Evolutionary conservation across 192 early-diverging fungal species (phyloP), one percentile per base, ranked within the genome.

Genomic region (Podila epigama): DNA sequence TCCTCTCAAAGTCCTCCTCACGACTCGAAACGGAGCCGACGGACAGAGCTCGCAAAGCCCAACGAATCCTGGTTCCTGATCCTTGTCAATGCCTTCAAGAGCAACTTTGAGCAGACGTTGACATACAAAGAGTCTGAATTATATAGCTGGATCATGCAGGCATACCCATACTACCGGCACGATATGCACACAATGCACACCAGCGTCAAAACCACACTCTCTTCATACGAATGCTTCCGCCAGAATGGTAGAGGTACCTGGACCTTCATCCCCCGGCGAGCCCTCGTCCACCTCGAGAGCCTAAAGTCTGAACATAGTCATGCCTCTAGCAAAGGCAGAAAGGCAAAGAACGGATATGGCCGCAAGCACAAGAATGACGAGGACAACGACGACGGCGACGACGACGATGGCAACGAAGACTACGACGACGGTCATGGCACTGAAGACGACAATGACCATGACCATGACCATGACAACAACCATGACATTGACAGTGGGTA

Each of bases 61-160:
- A 70, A 77, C 67, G 68, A 81, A 60, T 69, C 61, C 4, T 81
- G 80, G 80, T 66, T 81, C 56, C 63, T 70, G 39, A 81, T 81
- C 60, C 71, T 81, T 12, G 72, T 81, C 28, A 77, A 81, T 37
- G 80, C 80, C 35, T 81, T 81, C 41, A 81, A 81, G 53, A 73
- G 72, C 41, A 70, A 81, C 68, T 81, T 75, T 70, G 80, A 81
- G n/a, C 66, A 70, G 52, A 81, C 80, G 15, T 59, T 81, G 48
- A 81, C 80, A 25, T 81, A 81, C 42, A 61, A 68, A 61, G 80
- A 81, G 36, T 70, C 66, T 16, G 80, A 81, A 16, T 60, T 81
- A 4, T 81, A 75, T 51, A 40, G 54, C 32, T 81, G 80, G 80
- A 81, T 81, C 63, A 64, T 69, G 67, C 62, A 75, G 35, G 72